Evolutionary conservation across 1,139 yeast genomes (phyloP), one percentile per base, ranked within the genome.

Genomic region (Geotrichum cucujoidarum): DNA sequence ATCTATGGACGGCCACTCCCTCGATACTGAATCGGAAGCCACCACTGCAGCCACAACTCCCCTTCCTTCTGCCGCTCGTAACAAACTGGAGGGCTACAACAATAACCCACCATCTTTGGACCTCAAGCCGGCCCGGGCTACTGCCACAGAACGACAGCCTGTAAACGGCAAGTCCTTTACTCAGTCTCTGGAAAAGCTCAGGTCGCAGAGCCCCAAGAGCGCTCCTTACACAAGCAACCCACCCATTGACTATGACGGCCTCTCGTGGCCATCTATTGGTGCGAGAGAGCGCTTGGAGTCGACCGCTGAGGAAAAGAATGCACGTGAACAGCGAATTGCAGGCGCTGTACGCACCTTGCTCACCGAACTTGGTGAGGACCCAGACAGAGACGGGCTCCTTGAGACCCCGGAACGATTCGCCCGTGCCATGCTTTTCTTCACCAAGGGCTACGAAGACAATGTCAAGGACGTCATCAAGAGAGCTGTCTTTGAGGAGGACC

Each of bases 361-460:
- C 56, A 68, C 75, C 4, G 97, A 92, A 63, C 71, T 94, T 40
- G 99, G 99, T 32, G 99, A 92, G 66, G 97, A 94, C 61, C 81
- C 83, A 1, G 72, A 74, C 25, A 75, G 99, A 58, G 96, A 90
- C 63, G 99, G 99, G 0, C 70, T 92, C 31, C 67, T 85, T 60
- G 96, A 90, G 61, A 92, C 99, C 0, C 99, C 99, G 1, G 94
- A 88, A 62, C 71, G 99, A 57, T 92, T 89, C 64, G 98, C 99
- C 1, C 76, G 95, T 54, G 98, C 99, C 20, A 88, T 92, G 95
- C 74, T 92, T 45, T 92, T 73, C 61, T 89, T 94, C 73, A 92
- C 99, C 20, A 87, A 89, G 64, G 99, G 99, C 10, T 92, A 92
- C 65, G 96, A 90, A 68, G 95, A 90, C 58, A 89, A 89, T 64